A percentile compares a stretch with the other conserved stretches of the same genome.
These are phyloP conservation scores for Hypoxylon sp. DNA, from an alignment of 2,329 filamentous ascomycete species.

Conservation along the genomic window DNA sequence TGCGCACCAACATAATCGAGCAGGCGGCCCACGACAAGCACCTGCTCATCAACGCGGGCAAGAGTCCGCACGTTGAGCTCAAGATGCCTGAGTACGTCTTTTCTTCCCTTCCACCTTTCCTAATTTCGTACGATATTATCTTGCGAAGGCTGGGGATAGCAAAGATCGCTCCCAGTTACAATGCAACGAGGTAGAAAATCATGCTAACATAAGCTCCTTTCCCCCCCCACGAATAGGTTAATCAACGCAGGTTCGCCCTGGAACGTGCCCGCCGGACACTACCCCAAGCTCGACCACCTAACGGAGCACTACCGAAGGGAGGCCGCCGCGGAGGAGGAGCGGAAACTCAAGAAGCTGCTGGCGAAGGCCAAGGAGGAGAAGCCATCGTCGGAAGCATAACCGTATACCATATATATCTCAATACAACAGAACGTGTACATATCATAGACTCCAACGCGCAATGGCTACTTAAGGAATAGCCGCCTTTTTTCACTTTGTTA, in stretches of 20 bases:
- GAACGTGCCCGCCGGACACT: constrained; percentile 70
- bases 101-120: constrained; percentile 10
- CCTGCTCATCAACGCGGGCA: constrained; percentile 64
- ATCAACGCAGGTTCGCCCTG: constrained; percentile 66
- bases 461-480: constrained; percentile 3
- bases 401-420: constrained; percentile 31
- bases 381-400: constrained; percentile 1
- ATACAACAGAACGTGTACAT: constrained; percentile 21
- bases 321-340: constrained; percentile 69
- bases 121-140: constrained; percentile 2
- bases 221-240: constrained; percentile 57
- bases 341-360: constrained; percentile 66
- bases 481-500: constrained; percentile 14
- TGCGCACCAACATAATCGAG: constrained; percentile 67
- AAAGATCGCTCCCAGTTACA: neutral
- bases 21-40: constrained; percentile 72
- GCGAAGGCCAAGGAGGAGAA: constrained; percentile 53
- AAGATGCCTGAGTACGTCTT: constrained; percentile 70
- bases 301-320: constrained; percentile 71
- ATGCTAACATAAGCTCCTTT: neutral
- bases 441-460: constrained; percentile 19
- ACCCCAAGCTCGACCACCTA: constrained; percentile 68
- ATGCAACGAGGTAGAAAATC: too few relatives aligned
- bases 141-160: neutral
- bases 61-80: constrained; percentile 66